These are phyloP conservation scores for Styphnolobium japonicum DNA, from an alignment of 306 rosid genomes.

Conservation along the genomic window DNA sequence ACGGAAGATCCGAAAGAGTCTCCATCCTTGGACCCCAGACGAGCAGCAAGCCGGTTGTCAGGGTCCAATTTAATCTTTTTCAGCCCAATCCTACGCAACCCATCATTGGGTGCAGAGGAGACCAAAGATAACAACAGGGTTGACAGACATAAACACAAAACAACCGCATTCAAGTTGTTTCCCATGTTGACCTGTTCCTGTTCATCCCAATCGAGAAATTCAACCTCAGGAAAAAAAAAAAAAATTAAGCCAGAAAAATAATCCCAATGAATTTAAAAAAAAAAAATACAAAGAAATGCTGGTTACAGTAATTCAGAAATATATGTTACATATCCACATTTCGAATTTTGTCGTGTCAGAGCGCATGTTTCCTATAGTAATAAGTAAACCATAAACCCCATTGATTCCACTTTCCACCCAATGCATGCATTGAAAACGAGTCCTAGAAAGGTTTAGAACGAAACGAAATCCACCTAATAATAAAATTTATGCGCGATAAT, in stretches of 20 bases:
- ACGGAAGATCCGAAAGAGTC: conserved; percentile 31
- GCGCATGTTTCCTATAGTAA: neutral
- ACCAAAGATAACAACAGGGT: conserved; percentile 48
- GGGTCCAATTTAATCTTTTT: conserved; percentile 52
- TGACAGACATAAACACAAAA: conserved; percentile 47
- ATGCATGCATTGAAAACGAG: neutral
- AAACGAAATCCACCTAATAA: neutral
- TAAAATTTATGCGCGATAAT: neutral
- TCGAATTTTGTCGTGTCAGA: neutral
- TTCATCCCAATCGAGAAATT: conserved; percentile 11
- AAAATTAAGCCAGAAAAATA: neutral
- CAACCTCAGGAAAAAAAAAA: neutral
- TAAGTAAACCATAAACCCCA: neutral
- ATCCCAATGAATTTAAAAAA: neutral
- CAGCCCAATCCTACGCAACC: conserved; percentile 70
- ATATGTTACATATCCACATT: neutral
- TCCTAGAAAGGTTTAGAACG: neutral
- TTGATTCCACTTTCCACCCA: neutral
- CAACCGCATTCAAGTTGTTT: conserved; percentile 31
- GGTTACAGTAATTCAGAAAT: neutral
- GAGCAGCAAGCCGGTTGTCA: conserved; percentile 35
- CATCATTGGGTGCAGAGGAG: conserved; percentile 43
- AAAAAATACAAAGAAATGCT: neutral
- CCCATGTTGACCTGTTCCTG: conserved; percentile 55
- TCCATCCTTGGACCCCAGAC: conserved; percentile 36